These are phyloP conservation scores for Cyberlindnera amylophila DNA, from an alignment of 805 yeast genomes.

Conservation along the genomic window DNA sequence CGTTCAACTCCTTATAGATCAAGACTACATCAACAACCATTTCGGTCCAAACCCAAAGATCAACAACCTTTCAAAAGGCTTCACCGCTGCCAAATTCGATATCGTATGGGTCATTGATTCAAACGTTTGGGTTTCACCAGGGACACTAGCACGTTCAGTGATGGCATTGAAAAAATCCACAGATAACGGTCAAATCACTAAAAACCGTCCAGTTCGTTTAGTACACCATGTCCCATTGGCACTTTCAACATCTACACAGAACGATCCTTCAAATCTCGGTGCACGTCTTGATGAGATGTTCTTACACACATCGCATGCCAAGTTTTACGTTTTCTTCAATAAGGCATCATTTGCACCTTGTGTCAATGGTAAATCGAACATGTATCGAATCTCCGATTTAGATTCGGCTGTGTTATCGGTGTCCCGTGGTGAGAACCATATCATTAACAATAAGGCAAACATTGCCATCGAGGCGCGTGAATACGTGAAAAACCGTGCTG, in stretches of 20 bases:
- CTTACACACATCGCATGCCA: slow-evolving; percentile 76
- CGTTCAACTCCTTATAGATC: slow-evolving; percentile 54
- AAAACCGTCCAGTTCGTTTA: slow-evolving; percentile 47
- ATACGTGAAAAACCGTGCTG: slow-evolving; percentile 29
- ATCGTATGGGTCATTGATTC: slow-evolving; percentile 83
- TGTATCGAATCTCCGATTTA: slow-evolving; percentile 65
- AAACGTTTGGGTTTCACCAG: slow-evolving; percentile 73
- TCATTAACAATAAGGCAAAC: slow-evolving; percentile 31
- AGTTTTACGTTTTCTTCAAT: slow-evolving; percentile 78
- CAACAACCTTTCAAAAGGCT: slow-evolving; percentile 82
- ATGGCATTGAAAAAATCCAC: slow-evolving; percentile 42
- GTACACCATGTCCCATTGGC: slow-evolving; percentile 85
- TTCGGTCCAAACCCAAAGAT: slow-evolving; percentile 89
- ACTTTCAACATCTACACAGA: slow-evolving; percentile 30
- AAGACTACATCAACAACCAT: slow-evolving; percentile 35
- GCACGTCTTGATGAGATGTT: slow-evolving; percentile 82
- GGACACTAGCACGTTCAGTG: slow-evolving; percentile 64
- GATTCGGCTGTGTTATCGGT: slow-evolving; percentile 50
- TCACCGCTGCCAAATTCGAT: slow-evolving; percentile 61
- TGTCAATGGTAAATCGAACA: slow-evolving; percentile 84
- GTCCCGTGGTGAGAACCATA: slow-evolving; percentile 29
- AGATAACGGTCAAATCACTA: slow-evolving; percentile 44
- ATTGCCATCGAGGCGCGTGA: slow-evolving; percentile 33
- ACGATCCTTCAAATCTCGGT: slow-evolving; percentile 37
- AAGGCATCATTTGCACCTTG: slow-evolving; percentile 77